Conservation (phyloP, 805 yeast genomes). For the Candida wancherniae region DNA sequence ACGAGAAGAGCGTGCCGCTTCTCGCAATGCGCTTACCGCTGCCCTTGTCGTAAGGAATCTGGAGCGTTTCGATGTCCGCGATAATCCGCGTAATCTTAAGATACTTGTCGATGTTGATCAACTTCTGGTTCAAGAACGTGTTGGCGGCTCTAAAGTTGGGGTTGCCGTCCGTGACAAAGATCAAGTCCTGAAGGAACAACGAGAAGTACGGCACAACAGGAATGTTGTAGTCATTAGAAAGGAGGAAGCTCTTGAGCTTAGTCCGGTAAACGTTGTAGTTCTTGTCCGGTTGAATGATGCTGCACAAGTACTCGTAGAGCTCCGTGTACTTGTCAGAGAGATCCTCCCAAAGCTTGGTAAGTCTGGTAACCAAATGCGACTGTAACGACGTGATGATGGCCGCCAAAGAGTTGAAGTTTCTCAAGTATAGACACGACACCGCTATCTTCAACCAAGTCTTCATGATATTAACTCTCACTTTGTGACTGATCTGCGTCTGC, state of each 20-base stretch:
- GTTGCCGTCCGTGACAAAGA: conserved; percentile 81
- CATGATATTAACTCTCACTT: conserved; percentile 49
- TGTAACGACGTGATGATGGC: conserved; percentile 75
- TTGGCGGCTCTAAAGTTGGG: conserved; percentile 60
- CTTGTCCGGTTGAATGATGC: conserved; percentile 70
- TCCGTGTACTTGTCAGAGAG: conserved; percentile 57
- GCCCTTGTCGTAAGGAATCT: conserved; percentile 48
- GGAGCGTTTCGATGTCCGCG: conserved; percentile 63
- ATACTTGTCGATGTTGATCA: conserved; percentile 72
- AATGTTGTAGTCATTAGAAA: conserved; percentile 43
- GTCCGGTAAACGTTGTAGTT: conserved; percentile 66
- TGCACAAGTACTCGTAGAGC: conserved; percentile 57
- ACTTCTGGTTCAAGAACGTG: conserved; percentile 49
- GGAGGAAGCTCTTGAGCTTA: conserved; percentile 53
- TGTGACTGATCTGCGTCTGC: conserved; percentile 45
- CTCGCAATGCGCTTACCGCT: conserved; percentile 12
- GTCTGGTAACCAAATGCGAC: conserved; percentile 62
- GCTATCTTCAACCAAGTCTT: conserved; percentile 74
- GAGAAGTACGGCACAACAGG: conserved; percentile 77
- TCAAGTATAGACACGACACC: conserved; percentile 62
- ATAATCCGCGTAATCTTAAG: conserved; percentile 61
- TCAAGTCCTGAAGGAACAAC: conserved; percentile 70
- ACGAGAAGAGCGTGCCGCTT: conserved; percentile 21
- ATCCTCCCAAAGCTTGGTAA: conserved; percentile 54
- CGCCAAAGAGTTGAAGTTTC: conserved; percentile 75